Evolutionary conservation across 2,329 filamentous ascomycete species (phyloP).

Genomic region (Colletotrichum karsti): DNA sequence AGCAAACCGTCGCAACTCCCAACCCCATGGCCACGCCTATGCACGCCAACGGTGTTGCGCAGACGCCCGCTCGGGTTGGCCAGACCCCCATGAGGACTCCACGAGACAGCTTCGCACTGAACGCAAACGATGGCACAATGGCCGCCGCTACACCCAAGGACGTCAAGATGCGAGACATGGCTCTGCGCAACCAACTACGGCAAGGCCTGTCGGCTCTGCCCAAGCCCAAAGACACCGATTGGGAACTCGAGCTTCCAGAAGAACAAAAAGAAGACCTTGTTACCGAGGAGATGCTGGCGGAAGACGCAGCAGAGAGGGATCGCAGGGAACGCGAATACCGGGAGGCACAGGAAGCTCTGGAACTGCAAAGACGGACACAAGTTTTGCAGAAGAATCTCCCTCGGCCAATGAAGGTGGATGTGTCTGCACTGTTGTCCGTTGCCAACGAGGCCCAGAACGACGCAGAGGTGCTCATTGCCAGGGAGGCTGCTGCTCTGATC

Average conservation of each 20-base stretch:
- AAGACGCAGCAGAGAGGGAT: conserved; percentile 77
- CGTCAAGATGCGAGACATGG: conserved; percentile 74
- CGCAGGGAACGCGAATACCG: conserved; percentile 77
- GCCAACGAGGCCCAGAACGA: conserved; percentile 70
- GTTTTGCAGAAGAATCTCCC: conserved; percentile 90
- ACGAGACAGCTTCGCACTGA: conserved; percentile 86
- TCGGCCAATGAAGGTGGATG: conserved; percentile 77
- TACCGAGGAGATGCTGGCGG: conserved; percentile 59
- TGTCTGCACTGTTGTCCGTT: conserved; percentile 68
- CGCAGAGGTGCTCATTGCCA: conserved; percentile 74
- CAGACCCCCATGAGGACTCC: conserved; percentile 90
- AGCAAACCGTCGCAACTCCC: conserved; percentile 85
- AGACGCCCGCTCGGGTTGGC: conserved; percentile 75
- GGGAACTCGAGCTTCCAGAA: conserved; percentile 91
- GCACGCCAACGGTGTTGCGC: conserved; percentile 68
- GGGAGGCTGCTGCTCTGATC: conserved; percentile 82
- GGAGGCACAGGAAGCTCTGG: conserved; percentile 77
- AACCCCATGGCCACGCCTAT: conserved; percentile 95
- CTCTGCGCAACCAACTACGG: conserved; percentile 73
- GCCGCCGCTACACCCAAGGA: conserved; percentile 82
- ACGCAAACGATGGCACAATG: conserved; percentile 73
- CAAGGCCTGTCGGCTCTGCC: conserved; percentile 83
- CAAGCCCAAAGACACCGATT: conserved; percentile 92
- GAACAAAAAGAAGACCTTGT: conserved; percentile 71
- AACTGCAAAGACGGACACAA: conserved; percentile 85